These are phyloP conservation scores for Medakamo hakoo DNA, from an alignment of 139 green algal species.

Conservation along the genomic window DNA sequence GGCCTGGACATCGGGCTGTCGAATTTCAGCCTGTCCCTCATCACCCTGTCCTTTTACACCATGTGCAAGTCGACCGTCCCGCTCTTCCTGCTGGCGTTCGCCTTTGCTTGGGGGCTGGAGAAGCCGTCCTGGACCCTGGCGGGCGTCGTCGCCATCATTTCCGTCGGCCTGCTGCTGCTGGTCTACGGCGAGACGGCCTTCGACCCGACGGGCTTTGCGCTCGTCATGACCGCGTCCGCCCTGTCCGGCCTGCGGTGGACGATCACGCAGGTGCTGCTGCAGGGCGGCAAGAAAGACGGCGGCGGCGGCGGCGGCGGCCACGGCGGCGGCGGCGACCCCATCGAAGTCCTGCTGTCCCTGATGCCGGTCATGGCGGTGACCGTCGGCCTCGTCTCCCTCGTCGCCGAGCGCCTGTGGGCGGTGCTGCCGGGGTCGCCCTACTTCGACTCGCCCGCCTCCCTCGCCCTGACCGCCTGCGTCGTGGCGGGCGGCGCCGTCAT, in stretches of 20 bases:
- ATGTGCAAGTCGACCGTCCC: conserved; percentile 88
- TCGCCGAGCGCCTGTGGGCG: conserved; percentile 47
- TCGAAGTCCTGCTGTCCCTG: conserved; percentile 29
- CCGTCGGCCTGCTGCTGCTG: conserved; percentile 61
- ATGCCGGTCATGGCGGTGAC: conserved; percentile 60
- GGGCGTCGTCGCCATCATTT: conserved; percentile 64
- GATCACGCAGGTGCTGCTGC: conserved; percentile 72
- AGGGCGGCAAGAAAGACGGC: conserved; percentile 15
- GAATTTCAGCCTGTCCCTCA: conserved; percentile 77
- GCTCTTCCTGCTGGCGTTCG: conserved; percentile 84
- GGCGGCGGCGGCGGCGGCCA: not conserved
- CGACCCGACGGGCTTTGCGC: conserved; percentile 53
- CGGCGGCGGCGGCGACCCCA: conserved; percentile 7
- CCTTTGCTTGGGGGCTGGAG: conserved; percentile 78
- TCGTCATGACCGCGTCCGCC: conserved; percentile 72
- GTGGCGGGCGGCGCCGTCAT: conserved; percentile 43
- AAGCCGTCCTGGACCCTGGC: conserved; percentile 55
- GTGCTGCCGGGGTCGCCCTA: conserved; percentile 49
- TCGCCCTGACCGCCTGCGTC: conserved; percentile 23
- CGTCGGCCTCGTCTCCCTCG: conserved; percentile 39
- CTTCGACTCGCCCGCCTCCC: conserved; percentile 30
- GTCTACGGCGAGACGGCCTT: conserved; percentile 81
- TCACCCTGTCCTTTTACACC: conserved; percentile 87
- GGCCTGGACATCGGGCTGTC: conserved; percentile 85
- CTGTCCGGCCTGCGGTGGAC: conserved; percentile 74